Percentiles rank a stretch among this genome's conserved stretches.
Evolutionary conservation across 371 early-diverging fungal species (phyloP).

Genomic region (Lichtheimia ornata): DNA sequence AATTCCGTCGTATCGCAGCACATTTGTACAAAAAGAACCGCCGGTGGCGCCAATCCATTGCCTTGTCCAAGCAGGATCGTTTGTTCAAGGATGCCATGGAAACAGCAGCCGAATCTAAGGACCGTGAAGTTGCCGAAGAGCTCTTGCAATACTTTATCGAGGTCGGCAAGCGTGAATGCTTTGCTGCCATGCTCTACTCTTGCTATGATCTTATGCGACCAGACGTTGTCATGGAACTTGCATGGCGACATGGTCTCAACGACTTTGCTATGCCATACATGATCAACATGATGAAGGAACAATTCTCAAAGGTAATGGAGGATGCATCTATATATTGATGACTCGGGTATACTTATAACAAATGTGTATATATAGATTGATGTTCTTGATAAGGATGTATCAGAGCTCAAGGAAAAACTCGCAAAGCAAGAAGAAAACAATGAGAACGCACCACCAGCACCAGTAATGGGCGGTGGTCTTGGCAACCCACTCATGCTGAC

Average conservation of each 20-base stretch:
- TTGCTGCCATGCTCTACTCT: constrained; percentile 86
- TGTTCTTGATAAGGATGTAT: constrained; percentile 25
- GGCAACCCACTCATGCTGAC: constrained; percentile 74
- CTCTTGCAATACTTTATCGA: constrained; percentile 93
- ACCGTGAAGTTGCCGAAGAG: constrained; percentile 88
- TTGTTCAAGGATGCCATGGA: constrained; percentile 98
- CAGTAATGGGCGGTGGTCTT: constrained; percentile 47
- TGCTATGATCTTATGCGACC: constrained; percentile 94
- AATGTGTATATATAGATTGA: constrained; percentile 14
- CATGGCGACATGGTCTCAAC: constrained; percentile 85
- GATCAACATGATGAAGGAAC: constrained; percentile 88
- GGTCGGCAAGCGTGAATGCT: constrained; percentile 86
- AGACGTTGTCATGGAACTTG: constrained; percentile 91
- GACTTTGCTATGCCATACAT: constrained; percentile 97
- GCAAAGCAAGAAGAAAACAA: constrained; percentile 23
- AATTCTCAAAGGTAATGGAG: constrained; percentile 64
- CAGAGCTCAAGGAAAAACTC: constrained; percentile 24
- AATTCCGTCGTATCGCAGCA: constrained; percentile 96
- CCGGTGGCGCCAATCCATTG: constrained; percentile 93
- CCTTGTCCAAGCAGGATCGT: constrained; percentile 92
- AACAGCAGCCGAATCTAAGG: constrained; percentile 88
- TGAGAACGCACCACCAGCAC: constrained; percentile 37
- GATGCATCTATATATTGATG: neutral
- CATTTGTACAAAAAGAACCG: constrained; percentile 93
- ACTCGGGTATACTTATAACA: neutral